Conservation (phyloP, 2,329 filamentous ascomycete genomes). For the Alternaria triticina region DNA sequence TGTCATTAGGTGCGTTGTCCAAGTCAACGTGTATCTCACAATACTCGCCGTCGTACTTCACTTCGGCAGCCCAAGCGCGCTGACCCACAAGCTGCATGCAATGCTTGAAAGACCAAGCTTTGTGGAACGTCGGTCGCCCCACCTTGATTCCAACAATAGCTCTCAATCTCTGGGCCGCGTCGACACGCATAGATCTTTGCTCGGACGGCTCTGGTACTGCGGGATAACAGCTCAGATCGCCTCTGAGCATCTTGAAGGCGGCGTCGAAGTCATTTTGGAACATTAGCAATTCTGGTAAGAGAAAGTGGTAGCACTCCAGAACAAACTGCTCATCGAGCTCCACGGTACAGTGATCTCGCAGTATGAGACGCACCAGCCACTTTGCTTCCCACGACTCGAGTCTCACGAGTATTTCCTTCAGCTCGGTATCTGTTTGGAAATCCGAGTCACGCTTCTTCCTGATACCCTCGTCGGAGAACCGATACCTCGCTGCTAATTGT, state of each 20-base stretch:
- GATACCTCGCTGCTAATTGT: constrained; percentile 69
- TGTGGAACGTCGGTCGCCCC: constrained; percentile 53
- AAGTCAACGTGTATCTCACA: constrained; percentile 83
- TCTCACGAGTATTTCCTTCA: constrained; percentile 53
- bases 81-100: constrained; percentile 69
- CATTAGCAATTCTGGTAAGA: constrained; percentile 72
- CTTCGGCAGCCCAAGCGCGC: constrained; percentile 73
- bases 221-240: constrained; percentile 48
- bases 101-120: constrained; percentile 68
- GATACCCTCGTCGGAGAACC: constrained; percentile 70
- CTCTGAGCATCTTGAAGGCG: constrained; percentile 63
- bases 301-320: constrained; percentile 68
- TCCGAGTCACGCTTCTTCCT: constrained; percentile 26
- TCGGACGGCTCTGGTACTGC: constrained; percentile 43
- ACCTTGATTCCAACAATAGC: constrained; percentile 55
- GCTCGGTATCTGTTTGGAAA: constrained; percentile 30
- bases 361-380: constrained; percentile 83
- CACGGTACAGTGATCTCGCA: constrained; percentile 77
- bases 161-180: constrained; percentile 48
- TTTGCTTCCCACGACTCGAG: constrained; percentile 73
- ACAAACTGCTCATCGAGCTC: constrained; percentile 64
- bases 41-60: constrained; percentile 88
- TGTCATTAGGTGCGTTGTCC: constrained; percentile 58
- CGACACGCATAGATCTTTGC: constrained; percentile 40
- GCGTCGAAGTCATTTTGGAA: constrained; percentile 72